Base-by-base conservation (phyloP, 148 eudicot genomes). In the Selenicereus undatus region DNA sequence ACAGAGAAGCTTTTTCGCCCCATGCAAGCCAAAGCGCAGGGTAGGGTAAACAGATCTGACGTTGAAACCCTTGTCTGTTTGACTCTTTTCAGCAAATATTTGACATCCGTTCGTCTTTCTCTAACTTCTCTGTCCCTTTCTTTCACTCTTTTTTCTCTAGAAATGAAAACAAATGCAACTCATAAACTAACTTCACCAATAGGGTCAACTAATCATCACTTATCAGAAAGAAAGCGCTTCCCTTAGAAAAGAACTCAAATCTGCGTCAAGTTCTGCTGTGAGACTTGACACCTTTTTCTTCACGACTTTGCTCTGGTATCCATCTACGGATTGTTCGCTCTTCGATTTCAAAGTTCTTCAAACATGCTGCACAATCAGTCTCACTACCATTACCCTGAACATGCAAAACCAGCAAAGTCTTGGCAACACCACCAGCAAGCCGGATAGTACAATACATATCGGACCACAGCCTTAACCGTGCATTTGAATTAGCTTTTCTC, bases 351-450 rank as follows among this genome's bases (percentile, higher is more conserved):
- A 73, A 85, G 73, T 80, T 82, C 32, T 88, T 85, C 82, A 93
- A 90, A 85, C 93, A 85, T 8, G 80, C 72, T 22, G 84, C 85
- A 71, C 88, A 88, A 70, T 26, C 79, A 13, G 12, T 71, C 71
- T 30, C 76, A 52, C 71, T 66, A 2, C 84, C 80, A 50, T 84
- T 78, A 68, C 56, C 72, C 30, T 76, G 30, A 30, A 95, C 76
- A 75, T 88, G 42, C 56, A 95, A 86, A 77, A 86, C 89, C 76
- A 92, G 83, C 48, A 91, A 82, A 66, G 94, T 92, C 88, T 95
- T 93, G 20, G 91, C 99, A 82, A 95, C 97, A 56, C 93, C 91
- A 17, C 97, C 93, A 81, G 93, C 91, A 71, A 95, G 91, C 36
- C 97, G 87, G 70, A 92, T 83, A 0, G 90, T 90, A 84, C 94